Evolutionary conservation across 2,329 filamentous ascomycete genomes (phyloP).

Genomic region (Rosellinia necatrix): DNA sequence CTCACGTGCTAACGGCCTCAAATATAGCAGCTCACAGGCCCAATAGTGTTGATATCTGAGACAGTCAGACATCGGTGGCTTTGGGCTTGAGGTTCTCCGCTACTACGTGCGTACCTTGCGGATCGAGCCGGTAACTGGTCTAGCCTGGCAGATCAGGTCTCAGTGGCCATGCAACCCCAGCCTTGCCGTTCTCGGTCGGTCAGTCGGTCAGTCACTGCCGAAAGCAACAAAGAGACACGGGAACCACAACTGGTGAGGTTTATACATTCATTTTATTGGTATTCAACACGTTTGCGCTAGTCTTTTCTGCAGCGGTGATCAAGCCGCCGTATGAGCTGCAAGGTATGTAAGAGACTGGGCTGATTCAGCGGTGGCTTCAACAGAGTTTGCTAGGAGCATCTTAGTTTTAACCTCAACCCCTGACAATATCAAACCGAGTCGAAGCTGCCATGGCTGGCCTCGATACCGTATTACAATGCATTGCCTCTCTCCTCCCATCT

Average conservation of each 20-base stretch:
- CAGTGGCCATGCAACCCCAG: constrained; percentile 22
- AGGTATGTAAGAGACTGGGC: constrained; percentile 2
- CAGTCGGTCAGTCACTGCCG: constrained; percentile 38
- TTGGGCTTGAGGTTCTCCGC: constrained; percentile 32
- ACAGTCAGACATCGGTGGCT: constrained; percentile 37
- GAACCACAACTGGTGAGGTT: neutral
- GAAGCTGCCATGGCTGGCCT: neutral
- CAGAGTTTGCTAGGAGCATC: constrained; percentile 8
- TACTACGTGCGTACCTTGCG: constrained; percentile 41
- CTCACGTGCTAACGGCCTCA: constrained; percentile 28
- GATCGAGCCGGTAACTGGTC: constrained; percentile 29
- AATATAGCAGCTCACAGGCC: constrained; percentile 11
- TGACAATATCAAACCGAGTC: neutral
- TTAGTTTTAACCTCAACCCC: constrained; percentile 9
- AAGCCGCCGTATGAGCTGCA: constrained; percentile 6
- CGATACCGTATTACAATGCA: too few relatives aligned
- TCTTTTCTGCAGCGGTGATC: neutral
- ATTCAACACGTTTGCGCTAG: neutral
- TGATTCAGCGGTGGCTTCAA: neutral
- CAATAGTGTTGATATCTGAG: constrained; percentile 27
- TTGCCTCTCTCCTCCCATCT: too few relatives aligned
- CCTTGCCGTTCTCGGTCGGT: constrained; percentile 35
- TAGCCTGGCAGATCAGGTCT: constrained; percentile 29
- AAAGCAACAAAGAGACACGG: constrained; percentile 27
- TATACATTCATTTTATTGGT: neutral